Evolutionary conservation across 306 rosid genomes (phyloP), one percentile per base, ranked within the genome.

Genomic region (Cicer chorassanicum): DNA sequence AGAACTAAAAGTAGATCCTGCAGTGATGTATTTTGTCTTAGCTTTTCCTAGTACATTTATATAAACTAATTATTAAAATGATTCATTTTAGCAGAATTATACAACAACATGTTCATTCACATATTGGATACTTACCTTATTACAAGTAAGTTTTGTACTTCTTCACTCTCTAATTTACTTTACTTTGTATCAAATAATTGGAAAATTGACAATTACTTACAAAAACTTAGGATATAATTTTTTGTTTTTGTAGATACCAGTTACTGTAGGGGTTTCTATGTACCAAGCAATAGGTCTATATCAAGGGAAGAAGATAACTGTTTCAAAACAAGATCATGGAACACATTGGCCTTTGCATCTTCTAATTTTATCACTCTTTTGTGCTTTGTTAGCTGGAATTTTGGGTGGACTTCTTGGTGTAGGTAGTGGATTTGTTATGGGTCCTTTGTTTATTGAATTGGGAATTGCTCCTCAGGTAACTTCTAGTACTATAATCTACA

Each of bases 391-490:
- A 15, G 95, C 95, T 5, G 98, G 98, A 61, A 55, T 82, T 3
- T 79, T 93, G 19, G 98, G 95, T 42, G 98, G 98, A 8, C 73
- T 93, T 73, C 96, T 93, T 59, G 98, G 98, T 13, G 76, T 91
- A 3, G 98, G 98, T 44, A 87, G 93, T 46, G 98, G 96, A 41
- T 93, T 88, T 46, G 85, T 93, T 11, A 93, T 90, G 98, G 96
- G 98, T 9, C 95, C 96, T 4, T 65, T 93, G 16, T 93, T 93
- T 80, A 69, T 93, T 13, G 98, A 93, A 86, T 62, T 89, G 1
- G 96, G 96, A 54, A 77, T 89, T 2, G 82, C 80, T 18, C 96
- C 98, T 63, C 96, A 89, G 91, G 98, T 93, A 68, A 50, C 65
- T 77, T 54, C 61, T 46, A 11, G 51, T 62, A 42, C 62, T 15